phyloP scores from a whole-genome alignment of 2,329 filamentous ascomycete species.

The Aspergillus ochraceus region DNA sequence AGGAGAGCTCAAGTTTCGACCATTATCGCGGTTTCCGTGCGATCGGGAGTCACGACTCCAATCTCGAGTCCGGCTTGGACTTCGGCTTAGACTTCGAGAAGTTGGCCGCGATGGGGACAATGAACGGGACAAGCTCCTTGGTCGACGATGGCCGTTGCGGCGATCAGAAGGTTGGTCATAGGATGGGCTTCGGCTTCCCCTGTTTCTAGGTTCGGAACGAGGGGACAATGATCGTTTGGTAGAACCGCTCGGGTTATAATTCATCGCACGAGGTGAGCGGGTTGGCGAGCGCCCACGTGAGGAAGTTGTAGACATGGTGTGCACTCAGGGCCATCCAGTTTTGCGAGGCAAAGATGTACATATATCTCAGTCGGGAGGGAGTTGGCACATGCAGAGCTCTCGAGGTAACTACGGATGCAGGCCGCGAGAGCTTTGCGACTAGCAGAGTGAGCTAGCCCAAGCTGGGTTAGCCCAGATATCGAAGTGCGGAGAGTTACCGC shows the following conservation, averaged over 20 bases:
- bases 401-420: no score
- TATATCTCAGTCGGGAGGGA: background rate
- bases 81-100: slow-evolving; percentile 41
- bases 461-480: no score
- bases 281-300: slow-evolving; percentile 30
- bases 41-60: slow-evolving; percentile 32
- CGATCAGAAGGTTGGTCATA: slow-evolving; percentile 20
- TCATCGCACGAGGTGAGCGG: slow-evolving; percentile 20
- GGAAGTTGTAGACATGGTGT: slow-evolving; percentile 27
- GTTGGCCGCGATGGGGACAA: slow-evolving; percentile 27
- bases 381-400: background rate
- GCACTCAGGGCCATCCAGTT: background rate
- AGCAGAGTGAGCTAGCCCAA: no score
- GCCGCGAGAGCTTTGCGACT: no score
- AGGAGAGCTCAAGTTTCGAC: slow-evolving; percentile 29
- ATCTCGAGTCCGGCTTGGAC: slow-evolving; percentile 40
- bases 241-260: slow-evolving; percentile 27
- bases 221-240: slow-evolving; percentile 37
- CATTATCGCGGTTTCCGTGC: slow-evolving; percentile 36
- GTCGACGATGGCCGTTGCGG: slow-evolving; percentile 27
- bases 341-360: background rate
- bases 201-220: slow-evolving; percentile 31
- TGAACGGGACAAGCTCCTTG: slow-evolving; percentile 30
- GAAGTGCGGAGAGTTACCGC: no score
- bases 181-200: slow-evolving; percentile 29